These are phyloP conservation scores for Syzygium aqueum DNA, from an alignment of 345 rosid species.

Conservation along the genomic window DNA sequence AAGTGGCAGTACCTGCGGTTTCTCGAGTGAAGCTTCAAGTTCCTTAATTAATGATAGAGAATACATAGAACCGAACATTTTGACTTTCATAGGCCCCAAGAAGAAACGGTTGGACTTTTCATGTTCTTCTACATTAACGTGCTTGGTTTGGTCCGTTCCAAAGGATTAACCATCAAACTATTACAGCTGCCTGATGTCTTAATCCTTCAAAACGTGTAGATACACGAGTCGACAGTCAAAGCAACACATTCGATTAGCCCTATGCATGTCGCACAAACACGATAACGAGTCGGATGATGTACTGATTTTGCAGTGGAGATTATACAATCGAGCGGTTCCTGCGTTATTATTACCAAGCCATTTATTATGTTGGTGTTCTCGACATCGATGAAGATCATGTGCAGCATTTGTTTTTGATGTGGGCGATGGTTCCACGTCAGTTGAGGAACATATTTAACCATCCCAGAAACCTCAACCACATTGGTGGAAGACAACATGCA, in stretches of 20 bases:
- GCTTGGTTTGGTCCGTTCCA: neutral
- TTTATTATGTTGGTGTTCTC: neutral
- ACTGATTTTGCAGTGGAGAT: neutral
- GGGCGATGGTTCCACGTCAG: neutral
- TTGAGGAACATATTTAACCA: neutral
- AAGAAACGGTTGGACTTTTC: neutral
- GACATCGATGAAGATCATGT: neutral
- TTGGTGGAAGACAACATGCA: neutral
- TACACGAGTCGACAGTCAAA: neutral
- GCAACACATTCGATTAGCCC: neutral
- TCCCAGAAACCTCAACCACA: neutral
- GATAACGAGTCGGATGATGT: neutral
- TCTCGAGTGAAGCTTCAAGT: neutral
- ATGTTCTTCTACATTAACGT: neutral
- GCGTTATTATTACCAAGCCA: neutral
- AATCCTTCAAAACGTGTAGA: neutral
- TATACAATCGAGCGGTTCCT: neutral
- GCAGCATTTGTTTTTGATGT: neutral
- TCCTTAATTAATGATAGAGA: neutral
- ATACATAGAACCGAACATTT: neutral
- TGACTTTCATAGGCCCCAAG: neutral
- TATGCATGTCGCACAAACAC: neutral
- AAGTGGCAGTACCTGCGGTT: neutral
- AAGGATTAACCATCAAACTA: neutral
- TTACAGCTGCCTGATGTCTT: neutral